Percentiles rank a stretch among this genome's conserved stretches.
phyloP scores from a whole-genome alignment of 371 early-diverging fungal genomes.

The Dichotomocladium elegans region DNA sequence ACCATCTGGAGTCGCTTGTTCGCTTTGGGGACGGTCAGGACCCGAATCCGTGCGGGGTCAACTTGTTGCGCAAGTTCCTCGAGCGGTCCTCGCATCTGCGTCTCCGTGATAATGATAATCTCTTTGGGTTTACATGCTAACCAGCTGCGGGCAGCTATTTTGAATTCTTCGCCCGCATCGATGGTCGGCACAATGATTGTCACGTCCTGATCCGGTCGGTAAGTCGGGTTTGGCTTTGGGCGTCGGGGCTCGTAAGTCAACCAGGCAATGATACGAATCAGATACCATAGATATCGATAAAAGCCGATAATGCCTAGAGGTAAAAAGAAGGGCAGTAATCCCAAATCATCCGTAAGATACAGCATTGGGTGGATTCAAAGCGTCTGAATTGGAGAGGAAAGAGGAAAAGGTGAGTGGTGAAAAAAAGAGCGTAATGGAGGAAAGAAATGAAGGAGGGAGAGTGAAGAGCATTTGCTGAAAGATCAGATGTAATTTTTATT shows the following conservation, averaged over 20 bases:
- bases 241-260: slow-evolving; percentile 42
- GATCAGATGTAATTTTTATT: no score
- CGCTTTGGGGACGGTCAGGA: slow-evolving; percentile 50
- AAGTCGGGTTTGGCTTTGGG: slow-evolving; percentile 48
- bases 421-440: background rate
- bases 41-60: slow-evolving; percentile 42
- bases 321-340: slow-evolving; percentile 58
- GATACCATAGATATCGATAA: slow-evolving; percentile 68
- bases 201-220: slow-evolving; percentile 50
- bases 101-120: slow-evolving; percentile 55
- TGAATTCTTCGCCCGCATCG: slow-evolving; percentile 71
- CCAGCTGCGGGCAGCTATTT: slow-evolving; percentile 66
- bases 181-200: slow-evolving; percentile 72
- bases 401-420: no score
- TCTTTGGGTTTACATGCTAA: slow-evolving; percentile 60
- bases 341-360: slow-evolving; percentile 58
- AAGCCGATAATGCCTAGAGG: slow-evolving; percentile 68
- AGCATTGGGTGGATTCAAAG: no score
- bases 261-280: slow-evolving; percentile 53
- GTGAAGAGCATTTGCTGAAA: background rate
- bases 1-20: slow-evolving; percentile 72
- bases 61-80: slow-evolving; percentile 51
- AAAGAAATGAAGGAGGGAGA: background rate
- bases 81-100: slow-evolving; percentile 45
- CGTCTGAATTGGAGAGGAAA: no score